Percentiles rank a stretch among this genome's conserved stretches.
Evolutionary conservation across 108 stramenopile genomes (phyloP).

Genomic region (Parmales sp.): DNA sequence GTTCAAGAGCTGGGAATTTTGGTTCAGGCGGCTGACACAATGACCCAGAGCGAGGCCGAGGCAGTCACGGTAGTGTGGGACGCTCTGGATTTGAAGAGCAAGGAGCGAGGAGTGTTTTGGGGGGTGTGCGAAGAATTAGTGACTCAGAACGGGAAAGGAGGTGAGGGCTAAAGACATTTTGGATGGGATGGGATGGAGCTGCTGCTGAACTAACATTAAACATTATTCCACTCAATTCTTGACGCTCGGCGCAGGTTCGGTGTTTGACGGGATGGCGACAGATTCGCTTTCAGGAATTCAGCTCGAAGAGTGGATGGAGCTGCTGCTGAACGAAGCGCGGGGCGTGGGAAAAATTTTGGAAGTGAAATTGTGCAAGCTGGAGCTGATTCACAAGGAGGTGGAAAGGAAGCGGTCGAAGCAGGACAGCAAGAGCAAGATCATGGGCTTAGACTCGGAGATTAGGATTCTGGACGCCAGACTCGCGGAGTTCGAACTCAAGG

Average conservation of each 20-base stretch:
- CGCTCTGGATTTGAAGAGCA: constrained; percentile 44
- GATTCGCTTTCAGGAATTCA: constrained; percentile 33
- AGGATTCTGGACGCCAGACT: constrained; percentile 57
- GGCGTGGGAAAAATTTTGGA: constrained; percentile 33
- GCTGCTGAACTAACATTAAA: constrained; percentile 22
- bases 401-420: constrained; percentile 56
- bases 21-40: constrained; percentile 49
- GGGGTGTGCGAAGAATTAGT: constrained; percentile 29
- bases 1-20: constrained; percentile 65
- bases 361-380: constrained; percentile 45
- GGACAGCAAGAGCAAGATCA: constrained; percentile 61
- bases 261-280: constrained; percentile 10
- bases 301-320: constrained; percentile 54
- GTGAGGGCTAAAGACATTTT: background rate
- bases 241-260: constrained; percentile 3
- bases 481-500: constrained; percentile 56
- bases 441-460: constrained; percentile 66
- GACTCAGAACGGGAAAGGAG: background rate
- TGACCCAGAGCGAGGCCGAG: constrained; percentile 70
- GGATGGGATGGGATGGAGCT: constrained; percentile 32
- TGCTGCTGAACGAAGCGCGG: constrained; percentile 28
- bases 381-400: constrained; percentile 62
- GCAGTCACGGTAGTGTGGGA: constrained; percentile 75
- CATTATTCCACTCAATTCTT: no score
- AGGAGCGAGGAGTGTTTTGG: constrained; percentile 60